Percentiles rank a stretch among this genome's conserved stretches.
Conservation (phyloP, 768 basidiomycete species). For the Sarcomyxa edulis region DNA sequence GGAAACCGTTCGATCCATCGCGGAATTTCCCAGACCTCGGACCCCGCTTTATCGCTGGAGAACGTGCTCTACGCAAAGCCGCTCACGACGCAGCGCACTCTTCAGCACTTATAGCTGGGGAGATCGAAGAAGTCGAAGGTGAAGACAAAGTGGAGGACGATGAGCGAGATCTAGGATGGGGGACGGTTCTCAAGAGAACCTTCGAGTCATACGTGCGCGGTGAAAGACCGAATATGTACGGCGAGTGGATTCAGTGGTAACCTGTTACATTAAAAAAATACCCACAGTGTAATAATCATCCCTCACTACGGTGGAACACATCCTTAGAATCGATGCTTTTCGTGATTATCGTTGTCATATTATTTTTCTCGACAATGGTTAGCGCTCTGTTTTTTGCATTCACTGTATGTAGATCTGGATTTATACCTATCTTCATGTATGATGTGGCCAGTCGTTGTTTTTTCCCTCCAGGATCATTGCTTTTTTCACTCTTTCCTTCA, state of each 20-base stretch:
- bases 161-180: constrained; percentile 84
- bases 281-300: too few relatives aligned
- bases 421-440: too few relatives aligned
- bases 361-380: too few relatives aligned
- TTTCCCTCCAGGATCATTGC: too few relatives aligned
- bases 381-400: too few relatives aligned
- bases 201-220: constrained; percentile 91
- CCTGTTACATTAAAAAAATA: too few relatives aligned
- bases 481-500: too few relatives aligned
- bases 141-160: constrained; percentile 54
- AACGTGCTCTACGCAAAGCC: constrained; percentile 54
- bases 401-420: too few relatives aligned
- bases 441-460: too few relatives aligned
- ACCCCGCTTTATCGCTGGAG: constrained; percentile 67
- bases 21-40: constrained; percentile 98
- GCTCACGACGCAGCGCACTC: constrained; percentile 23
- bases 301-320: too few relatives aligned
- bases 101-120: constrained; percentile 3
- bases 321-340: too few relatives aligned
- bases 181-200: constrained; percentile 90
- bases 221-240: constrained; percentile 94
- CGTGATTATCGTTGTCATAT: too few relatives aligned
- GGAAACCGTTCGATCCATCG: constrained; percentile 89
- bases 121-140: constrained; percentile 22
- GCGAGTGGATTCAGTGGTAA: constrained; percentile 67